phyloP scores from a whole-genome alignment of 441 rosid species.

The Omphalea diandra region DNA sequence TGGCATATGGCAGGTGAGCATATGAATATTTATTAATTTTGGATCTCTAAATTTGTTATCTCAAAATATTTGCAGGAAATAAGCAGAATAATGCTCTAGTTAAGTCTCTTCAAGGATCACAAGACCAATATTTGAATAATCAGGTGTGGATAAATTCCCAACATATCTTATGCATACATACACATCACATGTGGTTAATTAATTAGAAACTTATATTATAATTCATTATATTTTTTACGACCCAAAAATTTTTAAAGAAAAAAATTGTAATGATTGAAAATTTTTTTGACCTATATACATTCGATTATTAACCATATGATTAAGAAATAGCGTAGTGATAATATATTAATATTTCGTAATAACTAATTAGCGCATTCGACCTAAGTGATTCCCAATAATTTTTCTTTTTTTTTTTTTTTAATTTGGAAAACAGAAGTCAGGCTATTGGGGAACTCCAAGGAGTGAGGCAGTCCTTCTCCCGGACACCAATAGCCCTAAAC shows the following conservation, averaged over 20 bases:
- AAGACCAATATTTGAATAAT: conserved; percentile 21
- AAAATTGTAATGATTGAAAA: no score
- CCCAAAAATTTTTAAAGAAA: no score
- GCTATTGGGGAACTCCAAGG: conserved; percentile 27
- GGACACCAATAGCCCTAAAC: conserved; percentile 3
- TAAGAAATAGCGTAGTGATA: no score
- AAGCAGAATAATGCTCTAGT: conserved; percentile 16
- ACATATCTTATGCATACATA: no score
- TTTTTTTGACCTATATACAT: no score
- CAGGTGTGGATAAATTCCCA: no score
- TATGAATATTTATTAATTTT: neutral
- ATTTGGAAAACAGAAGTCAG: conserved; percentile 16
- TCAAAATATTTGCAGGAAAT: conserved; percentile 30
- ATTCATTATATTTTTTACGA: no score
- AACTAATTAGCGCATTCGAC: neutral
- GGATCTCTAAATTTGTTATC: neutral
- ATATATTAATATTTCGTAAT: no score
- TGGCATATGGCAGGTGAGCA: conserved; percentile 10
- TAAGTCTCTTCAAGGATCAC: conserved; percentile 22
- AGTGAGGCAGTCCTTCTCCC: conserved; percentile 15
- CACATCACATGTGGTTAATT: no score
- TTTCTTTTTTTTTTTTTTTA: conserved; percentile 9
- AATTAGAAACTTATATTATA: no score
- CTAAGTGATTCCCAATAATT: neutral
- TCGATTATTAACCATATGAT: neutral